A percentile compares a stretch with the other conserved stretches of the same genome.
phyloP scores from a whole-genome alignment of 495 filamentous ascomycete species.

The Aspergillus egyptiacus region DNA sequence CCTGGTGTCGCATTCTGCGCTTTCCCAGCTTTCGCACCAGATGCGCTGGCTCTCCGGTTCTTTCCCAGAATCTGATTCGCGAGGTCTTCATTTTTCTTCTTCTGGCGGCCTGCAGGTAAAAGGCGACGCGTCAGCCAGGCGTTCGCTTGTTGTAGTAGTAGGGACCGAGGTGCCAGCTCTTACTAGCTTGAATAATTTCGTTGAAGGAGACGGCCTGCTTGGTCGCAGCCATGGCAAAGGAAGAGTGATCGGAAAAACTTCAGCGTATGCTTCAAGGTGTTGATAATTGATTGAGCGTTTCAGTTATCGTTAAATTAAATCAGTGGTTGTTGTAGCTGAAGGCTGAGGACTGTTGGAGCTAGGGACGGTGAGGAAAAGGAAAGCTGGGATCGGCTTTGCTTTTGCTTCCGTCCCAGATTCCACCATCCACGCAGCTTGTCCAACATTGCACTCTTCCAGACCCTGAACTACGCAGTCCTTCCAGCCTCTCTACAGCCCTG shows the following conservation, averaged over 20 bases:
- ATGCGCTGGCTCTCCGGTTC: constrained; percentile 54
- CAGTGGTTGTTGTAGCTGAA: neutral
- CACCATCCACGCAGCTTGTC: constrained; percentile 11
- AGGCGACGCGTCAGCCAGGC: constrained; percentile 9
- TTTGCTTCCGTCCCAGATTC: constrained; percentile 8
- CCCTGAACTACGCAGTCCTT: neutral
- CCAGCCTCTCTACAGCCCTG: neutral
- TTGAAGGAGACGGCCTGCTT: constrained; percentile 53
- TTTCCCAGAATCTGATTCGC: constrained; percentile 66
- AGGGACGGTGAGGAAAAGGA: constrained; percentile 1
- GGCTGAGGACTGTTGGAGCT: neutral
- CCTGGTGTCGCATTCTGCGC: constrained; percentile 39
- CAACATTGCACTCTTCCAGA: constrained; percentile 9
- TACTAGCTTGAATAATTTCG: constrained; percentile 61
- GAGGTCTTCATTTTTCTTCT: constrained; percentile 63
- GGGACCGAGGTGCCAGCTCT: neutral
- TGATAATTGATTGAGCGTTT: too few species aligned
- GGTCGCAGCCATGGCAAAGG: constrained; percentile 41
- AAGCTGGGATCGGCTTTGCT: neutral
- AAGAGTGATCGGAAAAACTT: neutral
- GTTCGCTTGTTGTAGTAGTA: neutral
- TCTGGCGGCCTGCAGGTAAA: constrained; percentile 51
- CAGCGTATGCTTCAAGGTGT: too few species aligned
- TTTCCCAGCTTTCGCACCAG: constrained; percentile 43
- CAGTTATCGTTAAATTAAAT: too few species aligned